These are phyloP conservation scores for Actinomucor elegans DNA, from an alignment of 371 early-diverging fungal genomes.

Conservation along the genomic window DNA sequence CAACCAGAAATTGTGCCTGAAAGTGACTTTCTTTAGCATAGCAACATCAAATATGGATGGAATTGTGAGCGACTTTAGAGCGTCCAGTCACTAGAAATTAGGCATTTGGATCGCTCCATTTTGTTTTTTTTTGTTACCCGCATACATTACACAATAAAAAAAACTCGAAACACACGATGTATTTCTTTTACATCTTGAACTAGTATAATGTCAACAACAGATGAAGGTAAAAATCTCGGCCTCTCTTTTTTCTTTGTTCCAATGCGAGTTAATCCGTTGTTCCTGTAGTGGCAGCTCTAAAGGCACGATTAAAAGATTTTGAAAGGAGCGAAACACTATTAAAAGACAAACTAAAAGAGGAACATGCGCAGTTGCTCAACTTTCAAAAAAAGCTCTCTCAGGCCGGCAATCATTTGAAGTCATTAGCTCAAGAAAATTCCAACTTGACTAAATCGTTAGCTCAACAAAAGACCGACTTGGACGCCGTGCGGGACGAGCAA, in stretches of 20 bases:
- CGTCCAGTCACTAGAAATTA: no score
- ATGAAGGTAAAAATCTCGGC: background rate
- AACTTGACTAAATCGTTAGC: conserved; percentile 19
- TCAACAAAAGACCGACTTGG: conserved; percentile 2
- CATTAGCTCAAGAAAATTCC: conserved; percentile 42
- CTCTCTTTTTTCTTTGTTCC: no score
- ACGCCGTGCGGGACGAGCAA: background rate
- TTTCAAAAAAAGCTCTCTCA: conserved; percentile 40
- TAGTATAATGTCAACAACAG: conserved; percentile 2
- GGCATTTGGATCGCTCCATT: no score
- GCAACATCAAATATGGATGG: no score
- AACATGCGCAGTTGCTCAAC: conserved; percentile 21
- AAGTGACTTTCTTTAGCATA: no score
- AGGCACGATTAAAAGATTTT: conserved; percentile 15
- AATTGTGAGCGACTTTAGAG: no score
- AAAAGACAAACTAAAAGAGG: conserved; percentile 23
- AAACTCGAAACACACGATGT: no score
- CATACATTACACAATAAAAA: no score
- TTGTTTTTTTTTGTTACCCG: no score
- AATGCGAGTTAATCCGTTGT: no score
- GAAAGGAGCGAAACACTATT: conserved; percentile 7
- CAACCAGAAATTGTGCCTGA: no score
- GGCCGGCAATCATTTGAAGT: conserved; percentile 51
- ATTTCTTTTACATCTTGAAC: no score
- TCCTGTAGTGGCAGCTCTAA: conserved; percentile 13